Conservation (phyloP, 75 land plant species). For the Gnetum montanum region DNA sequence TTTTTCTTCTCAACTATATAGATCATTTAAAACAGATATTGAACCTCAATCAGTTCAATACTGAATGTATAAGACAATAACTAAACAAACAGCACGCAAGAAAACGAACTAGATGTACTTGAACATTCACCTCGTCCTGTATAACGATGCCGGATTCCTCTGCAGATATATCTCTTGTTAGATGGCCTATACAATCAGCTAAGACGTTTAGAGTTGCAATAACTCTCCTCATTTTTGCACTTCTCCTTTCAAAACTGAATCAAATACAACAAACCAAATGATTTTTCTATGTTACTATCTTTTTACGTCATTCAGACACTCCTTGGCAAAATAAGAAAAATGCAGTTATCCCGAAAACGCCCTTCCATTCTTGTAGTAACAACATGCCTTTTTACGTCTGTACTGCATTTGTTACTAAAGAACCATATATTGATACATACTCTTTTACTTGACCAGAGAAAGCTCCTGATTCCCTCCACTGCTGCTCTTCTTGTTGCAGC, state of each 20-base stretch:
- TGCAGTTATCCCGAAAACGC: too few species aligned
- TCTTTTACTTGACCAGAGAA: conserved; percentile 9
- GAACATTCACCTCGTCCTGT: conserved; percentile 45
- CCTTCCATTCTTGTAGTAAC: too few species aligned
- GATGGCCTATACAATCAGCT: conserved; percentile 71
- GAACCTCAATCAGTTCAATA: not conserved
- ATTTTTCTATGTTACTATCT: too few species aligned
- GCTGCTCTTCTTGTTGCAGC: conserved; percentile 20
- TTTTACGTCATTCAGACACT: too few species aligned
- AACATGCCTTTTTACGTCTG: too few species aligned
- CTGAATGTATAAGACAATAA: too few species aligned
- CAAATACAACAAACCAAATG: not conserved
- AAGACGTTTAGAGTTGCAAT: conserved; percentile 70
- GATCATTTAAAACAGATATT: not conserved
- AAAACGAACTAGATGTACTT: not conserved
- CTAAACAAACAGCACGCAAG: too few species aligned
- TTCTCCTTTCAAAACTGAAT: conserved; percentile 43
- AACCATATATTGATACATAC: conserved; percentile 7
- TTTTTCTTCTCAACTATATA: conserved; percentile 58
- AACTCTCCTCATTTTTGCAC: conserved; percentile 51
- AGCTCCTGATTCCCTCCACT: conserved; percentile 9
- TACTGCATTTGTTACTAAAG: too few species aligned
- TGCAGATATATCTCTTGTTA: conserved; percentile 46
- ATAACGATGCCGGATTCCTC: conserved; percentile 41
- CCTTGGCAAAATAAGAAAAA: too few species aligned